Conservation (phyloP, 208 protist species). For the Trypanosoma melophagium region DNA sequence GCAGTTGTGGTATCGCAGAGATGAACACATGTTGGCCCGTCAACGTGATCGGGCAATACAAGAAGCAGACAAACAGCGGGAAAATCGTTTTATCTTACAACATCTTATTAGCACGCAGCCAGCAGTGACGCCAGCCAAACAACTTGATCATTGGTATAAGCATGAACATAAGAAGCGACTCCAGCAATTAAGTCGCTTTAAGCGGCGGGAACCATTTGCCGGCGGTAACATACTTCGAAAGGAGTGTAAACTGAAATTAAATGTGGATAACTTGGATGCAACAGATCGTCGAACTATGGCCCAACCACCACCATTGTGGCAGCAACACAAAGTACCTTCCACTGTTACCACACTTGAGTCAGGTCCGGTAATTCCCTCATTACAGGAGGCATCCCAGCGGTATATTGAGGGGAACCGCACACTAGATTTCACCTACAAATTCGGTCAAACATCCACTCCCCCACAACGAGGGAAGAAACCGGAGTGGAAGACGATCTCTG, state of each 20-base stretch:
- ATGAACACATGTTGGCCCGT: constrained; percentile 38
- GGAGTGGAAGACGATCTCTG: constrained; percentile 58
- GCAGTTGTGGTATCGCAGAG: constrained; percentile 29
- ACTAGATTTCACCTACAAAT: not conserved
- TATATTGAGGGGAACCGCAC: constrained; percentile 25
- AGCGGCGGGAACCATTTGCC: constrained; percentile 48
- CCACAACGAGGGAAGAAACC: constrained; percentile 25
- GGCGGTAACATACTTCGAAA: constrained; percentile 41
- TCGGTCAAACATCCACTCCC: not conserved
- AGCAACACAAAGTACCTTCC: constrained; percentile 33
- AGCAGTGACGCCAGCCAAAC: constrained; percentile 31
- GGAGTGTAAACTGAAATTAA: constrained; percentile 21
- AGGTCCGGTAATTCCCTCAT: constrained; percentile 38
- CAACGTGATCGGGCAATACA: constrained; percentile 22
- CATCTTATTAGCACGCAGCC: constrained; percentile 40
- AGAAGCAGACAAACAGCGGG: constrained; percentile 15
- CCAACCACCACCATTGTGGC: constrained; percentile 34
- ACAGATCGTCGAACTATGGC: not conserved
- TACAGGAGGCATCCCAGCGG: constrained; percentile 25
- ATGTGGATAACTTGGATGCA: not conserved
- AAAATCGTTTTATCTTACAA: constrained; percentile 39
- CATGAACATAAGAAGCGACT: constrained; percentile 45
- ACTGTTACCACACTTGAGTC: constrained; percentile 29
- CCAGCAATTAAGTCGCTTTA: constrained; percentile 42
- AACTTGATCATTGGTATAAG: constrained; percentile 50